Base-by-base conservation (phyloP, 1,139 yeast genomes). In the Wickerhamomyces sp. region DNA sequence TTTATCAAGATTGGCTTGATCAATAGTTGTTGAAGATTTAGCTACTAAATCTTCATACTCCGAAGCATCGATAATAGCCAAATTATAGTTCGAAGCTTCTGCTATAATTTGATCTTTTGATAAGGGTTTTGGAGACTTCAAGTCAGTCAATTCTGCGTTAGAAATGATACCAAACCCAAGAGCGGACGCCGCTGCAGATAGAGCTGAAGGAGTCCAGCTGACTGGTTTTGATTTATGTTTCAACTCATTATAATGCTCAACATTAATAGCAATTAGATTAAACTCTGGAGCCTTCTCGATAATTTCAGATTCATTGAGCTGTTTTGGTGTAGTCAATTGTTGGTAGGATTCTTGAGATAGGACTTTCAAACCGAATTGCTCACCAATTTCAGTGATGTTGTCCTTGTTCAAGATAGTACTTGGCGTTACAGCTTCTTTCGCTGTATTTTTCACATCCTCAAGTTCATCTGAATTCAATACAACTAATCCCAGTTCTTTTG, bases 41-140 rank as follows among this genome's bases (percentile, higher is more conserved):
- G 38, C 10, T 13, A 37, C 7, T 16, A 45, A 31, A 10, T 36
- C 40, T 13, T 48, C 49, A 32, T 57, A 52, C 19, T 61, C 62
- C 20, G 39, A 48, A 1, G 41, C 22, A 3, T 53, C 35, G 7
- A 59, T 52, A 12, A 43, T 41, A 33, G 57, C 36, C 7, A 50
- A 31, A 7, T 50, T 49, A 3, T 47, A 16, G 3, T 36, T 41
- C 4, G 37, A 14, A 7, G 58, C 49, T 29, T 34, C 36, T 19
- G 26, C 33, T 2, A 27, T 3, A 4, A 43, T n/a, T 5, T 34
- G 25, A 9, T 38, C 30, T 17, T 36, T 30, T 4, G 33, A 41
- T 32, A 37, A 17, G 5, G 8, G 14, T 7, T 18, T 21, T 20
- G 30, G n/a, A 15, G 26, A 26, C 19, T 19, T 14, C 17, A 24